phyloP scores from a whole-genome alignment of 495 filamentous ascomycete species.

The Penicillium turbatum region DNA sequence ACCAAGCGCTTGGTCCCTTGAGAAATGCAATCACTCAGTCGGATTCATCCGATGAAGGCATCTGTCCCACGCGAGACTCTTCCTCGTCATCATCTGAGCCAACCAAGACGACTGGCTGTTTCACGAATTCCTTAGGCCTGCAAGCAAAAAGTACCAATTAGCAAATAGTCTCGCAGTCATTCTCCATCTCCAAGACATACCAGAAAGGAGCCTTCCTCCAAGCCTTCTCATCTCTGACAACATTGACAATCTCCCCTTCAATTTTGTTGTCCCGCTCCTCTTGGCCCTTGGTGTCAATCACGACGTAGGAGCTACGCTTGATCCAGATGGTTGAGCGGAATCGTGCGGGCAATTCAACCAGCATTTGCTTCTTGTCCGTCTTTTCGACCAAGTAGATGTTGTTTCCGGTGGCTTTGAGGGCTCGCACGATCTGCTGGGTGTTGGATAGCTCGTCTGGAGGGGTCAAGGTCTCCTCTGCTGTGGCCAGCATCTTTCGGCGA shows the following conservation, averaged over 20 bases:
- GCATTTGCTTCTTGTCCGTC: constrained; percentile 47
- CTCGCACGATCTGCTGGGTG: constrained; percentile 65
- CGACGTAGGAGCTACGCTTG: constrained; percentile 77
- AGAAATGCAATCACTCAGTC: constrained; percentile 25
- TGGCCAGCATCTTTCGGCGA: constrained; percentile 68
- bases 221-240: constrained; percentile 82
- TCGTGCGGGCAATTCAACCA: constrained; percentile 73
- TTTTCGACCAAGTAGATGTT: constrained; percentile 74
- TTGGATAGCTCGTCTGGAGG: constrained; percentile 64
- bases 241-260: constrained; percentile 84
- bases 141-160: constrained; percentile 4
- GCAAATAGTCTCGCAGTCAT: background rate
- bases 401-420: constrained; percentile 80
- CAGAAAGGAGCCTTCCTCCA: constrained; percentile 93
- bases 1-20: background rate
- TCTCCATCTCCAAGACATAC: constrained; percentile 45
- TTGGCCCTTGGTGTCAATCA: constrained; percentile 67
- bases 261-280: constrained; percentile 73
- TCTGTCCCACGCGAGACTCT: constrained; percentile 71
- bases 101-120: constrained; percentile 40
- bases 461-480: constrained; percentile 66
- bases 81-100: constrained; percentile 59
- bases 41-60: constrained; percentile 70
- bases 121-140: constrained; percentile 80
- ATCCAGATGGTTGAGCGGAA: constrained; percentile 93